Evolutionary conservation across 164 flowering plant genomes (phyloP).

Genomic region (Vitis riparia): DNA sequence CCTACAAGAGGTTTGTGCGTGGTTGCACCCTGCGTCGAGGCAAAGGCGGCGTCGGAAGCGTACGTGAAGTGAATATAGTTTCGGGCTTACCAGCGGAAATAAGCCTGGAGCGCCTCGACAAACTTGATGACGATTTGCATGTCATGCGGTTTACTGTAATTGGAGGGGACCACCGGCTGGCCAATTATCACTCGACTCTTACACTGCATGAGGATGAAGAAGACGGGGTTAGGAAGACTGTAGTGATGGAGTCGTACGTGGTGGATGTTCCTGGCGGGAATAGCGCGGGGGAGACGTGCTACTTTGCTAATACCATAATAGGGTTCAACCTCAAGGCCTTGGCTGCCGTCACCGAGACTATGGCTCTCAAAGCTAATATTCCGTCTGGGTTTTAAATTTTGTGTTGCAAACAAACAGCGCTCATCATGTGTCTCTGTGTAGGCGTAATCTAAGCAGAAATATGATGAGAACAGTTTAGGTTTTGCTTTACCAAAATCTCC

Average conservation of each 20-base stretch:
- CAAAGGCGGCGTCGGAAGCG: slow-evolving; percentile 22
- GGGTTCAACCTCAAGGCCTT: slow-evolving; percentile 37
- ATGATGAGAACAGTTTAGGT: too few relatives aligned
- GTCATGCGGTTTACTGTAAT: slow-evolving; percentile 29
- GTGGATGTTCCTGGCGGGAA: slow-evolving; percentile 47
- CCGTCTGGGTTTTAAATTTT: too few relatives aligned
- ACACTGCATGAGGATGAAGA: slow-evolving; percentile 25
- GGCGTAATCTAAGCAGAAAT: too few relatives aligned
- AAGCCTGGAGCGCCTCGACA: slow-evolving; percentile 39
- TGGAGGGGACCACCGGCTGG: slow-evolving; percentile 45
- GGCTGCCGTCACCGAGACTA: slow-evolving; percentile 25
- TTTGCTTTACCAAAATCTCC: too few relatives aligned
- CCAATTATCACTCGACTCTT: slow-evolving; percentile 32
- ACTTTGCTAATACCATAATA: slow-evolving; percentile 44
- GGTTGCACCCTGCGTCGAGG: slow-evolving; percentile 27
- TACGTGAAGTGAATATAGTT: slow-evolving; percentile 28
- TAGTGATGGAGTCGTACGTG: slow-evolving; percentile 45
- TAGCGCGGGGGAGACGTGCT: slow-evolving; percentile 45
- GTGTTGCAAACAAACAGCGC: too few relatives aligned
- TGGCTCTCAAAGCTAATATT: slow-evolving; percentile 2
- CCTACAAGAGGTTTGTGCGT: slow-evolving; percentile 41
- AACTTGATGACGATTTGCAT: slow-evolving; percentile 38
- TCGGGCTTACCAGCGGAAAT: slow-evolving; percentile 36
- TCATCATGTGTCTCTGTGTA: too few relatives aligned
- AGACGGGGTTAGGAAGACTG: slow-evolving; percentile 14